Conservation (phyloP, 306 rosid genomes). For the Vigna nakashimae region DNA sequence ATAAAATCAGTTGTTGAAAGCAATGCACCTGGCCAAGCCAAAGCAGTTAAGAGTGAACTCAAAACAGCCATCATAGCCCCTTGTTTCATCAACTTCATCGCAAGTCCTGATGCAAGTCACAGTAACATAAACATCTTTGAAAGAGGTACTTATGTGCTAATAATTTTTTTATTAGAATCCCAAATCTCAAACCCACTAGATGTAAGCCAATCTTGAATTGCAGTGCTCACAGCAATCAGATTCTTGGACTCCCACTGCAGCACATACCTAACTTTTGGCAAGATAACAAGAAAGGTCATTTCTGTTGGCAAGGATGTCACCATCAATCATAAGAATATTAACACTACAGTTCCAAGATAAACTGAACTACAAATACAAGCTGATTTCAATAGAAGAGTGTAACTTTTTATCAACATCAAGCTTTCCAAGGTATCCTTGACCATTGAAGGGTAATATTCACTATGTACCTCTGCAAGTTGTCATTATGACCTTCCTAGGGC, state of each 20-base stretch:
- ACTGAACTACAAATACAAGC: slow-evolving; percentile 32
- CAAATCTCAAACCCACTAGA: no score
- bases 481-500: slow-evolving; percentile 86
- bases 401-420: slow-evolving; percentile 27
- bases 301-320: slow-evolving; percentile 33
- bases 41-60: no score
- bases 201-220: slow-evolving; percentile 77
- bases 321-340: slow-evolving; percentile 37
- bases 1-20: no score
- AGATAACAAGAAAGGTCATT: slow-evolving; percentile 45
- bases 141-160: no score
- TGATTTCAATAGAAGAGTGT: slow-evolving; percentile 13
- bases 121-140: no score
- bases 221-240: slow-evolving; percentile 71
- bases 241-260: slow-evolving; percentile 72
- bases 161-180: no score
- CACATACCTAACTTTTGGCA: slow-evolving; percentile 59
- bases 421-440: slow-evolving; percentile 24
- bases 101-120: no score
- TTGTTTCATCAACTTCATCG: no score
- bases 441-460: slow-evolving; percentile 37
- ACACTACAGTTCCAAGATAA: slow-evolving; percentile 26
- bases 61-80: no score
- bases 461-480: slow-evolving; percentile 76
- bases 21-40: no score